phyloP scores from a whole-genome alignment of 495 filamentous ascomycete genomes.

The Trichocladium uniseriatum region DNA sequence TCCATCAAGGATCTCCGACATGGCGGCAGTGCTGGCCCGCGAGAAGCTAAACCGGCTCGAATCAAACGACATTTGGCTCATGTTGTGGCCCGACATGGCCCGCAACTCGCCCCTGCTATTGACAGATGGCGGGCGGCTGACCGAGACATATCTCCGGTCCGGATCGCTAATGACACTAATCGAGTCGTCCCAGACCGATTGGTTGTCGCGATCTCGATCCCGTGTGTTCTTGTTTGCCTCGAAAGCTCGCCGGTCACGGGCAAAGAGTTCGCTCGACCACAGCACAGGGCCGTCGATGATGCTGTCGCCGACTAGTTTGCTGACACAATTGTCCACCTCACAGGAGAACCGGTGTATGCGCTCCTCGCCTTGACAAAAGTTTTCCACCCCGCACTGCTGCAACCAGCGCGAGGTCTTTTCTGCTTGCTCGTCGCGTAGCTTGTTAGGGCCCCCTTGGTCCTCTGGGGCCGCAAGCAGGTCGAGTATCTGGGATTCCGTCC shows the following conservation, averaged over 20 bases:
- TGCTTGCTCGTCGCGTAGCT: conserved; percentile 91
- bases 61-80: conserved; percentile 56
- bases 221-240: conserved; percentile 48
- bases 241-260: conserved; percentile 64
- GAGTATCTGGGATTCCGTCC: conserved; percentile 78
- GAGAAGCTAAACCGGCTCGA: conserved; percentile 52
- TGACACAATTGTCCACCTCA: conserved; percentile 80
- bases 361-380: conserved; percentile 93
- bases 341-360: conserved; percentile 89
- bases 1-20: conserved; percentile 58
- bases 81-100: conserved; percentile 45
- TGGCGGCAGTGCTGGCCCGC: conserved; percentile 43
- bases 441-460: conserved; percentile 84
- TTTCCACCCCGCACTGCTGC: conserved; percentile 70
- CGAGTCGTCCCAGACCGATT: conserved; percentile 42
- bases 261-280: conserved; percentile 86
- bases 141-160: conserved; percentile 30
- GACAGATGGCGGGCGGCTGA: conserved; percentile 29
- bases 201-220: conserved; percentile 32
- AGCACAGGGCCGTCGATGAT: conserved; percentile 81
- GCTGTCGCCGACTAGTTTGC: conserved; percentile 76
- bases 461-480: conserved; percentile 75
- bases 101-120: conserved; percentile 39
- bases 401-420: conserved; percentile 82
- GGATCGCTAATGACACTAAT: conserved; percentile 48